Percentiles rank a stretch among this genome's conserved stretches.
These are phyloP conservation scores for Schizopora paradoxa DNA, from an alignment of 1,284 basidiomycete species.

Conservation along the genomic window DNA sequence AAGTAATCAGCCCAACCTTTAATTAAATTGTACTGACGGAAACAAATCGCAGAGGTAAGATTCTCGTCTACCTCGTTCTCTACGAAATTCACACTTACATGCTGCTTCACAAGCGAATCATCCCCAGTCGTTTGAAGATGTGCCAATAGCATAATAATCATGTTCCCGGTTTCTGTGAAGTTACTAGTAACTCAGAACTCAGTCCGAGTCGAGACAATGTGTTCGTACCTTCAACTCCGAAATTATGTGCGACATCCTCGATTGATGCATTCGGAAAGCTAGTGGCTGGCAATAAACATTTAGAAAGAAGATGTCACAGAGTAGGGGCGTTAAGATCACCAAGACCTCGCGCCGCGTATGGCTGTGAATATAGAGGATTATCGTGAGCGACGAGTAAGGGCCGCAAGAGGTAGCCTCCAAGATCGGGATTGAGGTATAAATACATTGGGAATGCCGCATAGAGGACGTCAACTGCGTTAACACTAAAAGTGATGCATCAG, in stretches of 20 bases:
- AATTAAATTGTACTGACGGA: constrained; percentile 38
- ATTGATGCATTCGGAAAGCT: too few relatives aligned
- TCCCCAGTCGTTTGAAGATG: constrained; percentile 34
- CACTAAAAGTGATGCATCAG: too few relatives aligned
- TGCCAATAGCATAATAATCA: constrained; percentile 37
- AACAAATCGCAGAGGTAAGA: constrained; percentile 26
- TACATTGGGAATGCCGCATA: neutral
- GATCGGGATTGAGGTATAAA: constrained; percentile 2
- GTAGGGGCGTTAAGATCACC: neutral
- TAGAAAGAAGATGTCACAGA: neutral
- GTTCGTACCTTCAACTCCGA: constrained; percentile 38
- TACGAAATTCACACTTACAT: constrained; percentile 22
- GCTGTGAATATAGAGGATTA: neutral
- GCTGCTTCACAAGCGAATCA: constrained; percentile 26
- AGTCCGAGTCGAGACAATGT: constrained; percentile 32
- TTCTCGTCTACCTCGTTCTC: too few relatives aligned
- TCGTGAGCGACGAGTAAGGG: neutral
- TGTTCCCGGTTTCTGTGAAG: constrained; percentile 37
- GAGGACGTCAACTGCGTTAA: constrained; percentile 1
- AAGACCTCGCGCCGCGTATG: neutral
- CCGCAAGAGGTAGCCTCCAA: neutral
- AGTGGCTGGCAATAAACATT: too few relatives aligned
- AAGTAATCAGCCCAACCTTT: constrained; percentile 36
- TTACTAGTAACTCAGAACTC: constrained; percentile 28
- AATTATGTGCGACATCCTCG: constrained; percentile 35